Evolutionary conservation across 116 monocot genomes (phyloP).

Genomic region (Phalaenopsis hybrid): DNA sequence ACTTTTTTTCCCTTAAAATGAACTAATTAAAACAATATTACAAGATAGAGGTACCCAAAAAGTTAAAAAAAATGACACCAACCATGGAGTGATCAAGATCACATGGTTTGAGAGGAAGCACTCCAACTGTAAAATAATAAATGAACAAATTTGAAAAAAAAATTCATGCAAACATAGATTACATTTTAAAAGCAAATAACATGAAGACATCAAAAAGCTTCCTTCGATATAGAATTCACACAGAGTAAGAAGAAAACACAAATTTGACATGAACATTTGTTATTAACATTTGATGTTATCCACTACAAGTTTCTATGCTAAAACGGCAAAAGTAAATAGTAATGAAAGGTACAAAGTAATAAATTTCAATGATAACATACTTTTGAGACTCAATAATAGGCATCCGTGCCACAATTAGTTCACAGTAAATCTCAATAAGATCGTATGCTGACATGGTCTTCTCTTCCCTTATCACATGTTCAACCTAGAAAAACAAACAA

Average conservation of each 20-base stretch:
- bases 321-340: neutral
- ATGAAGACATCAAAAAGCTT: neutral
- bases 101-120: too few relatives aligned
- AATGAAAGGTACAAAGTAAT: neutral
- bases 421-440: conserved; percentile 72
- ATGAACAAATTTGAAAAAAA: too few relatives aligned
- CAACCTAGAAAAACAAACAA: conserved; percentile 57
- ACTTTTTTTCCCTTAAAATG: too few relatives aligned
- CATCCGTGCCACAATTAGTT: conserved; percentile 65
- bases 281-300: too few relatives aligned
- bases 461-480: conserved; percentile 90
- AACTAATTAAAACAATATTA: too few relatives aligned
- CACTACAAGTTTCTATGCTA: neutral
- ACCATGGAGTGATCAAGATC: too few relatives aligned
- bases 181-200: too few relatives aligned
- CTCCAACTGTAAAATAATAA: too few relatives aligned
- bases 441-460: conserved; percentile 82
- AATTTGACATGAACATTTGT: too few relatives aligned
- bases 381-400: conserved; percentile 73
- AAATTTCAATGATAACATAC: conserved; percentile 30
- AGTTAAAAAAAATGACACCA: too few relatives aligned
- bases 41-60: too few relatives aligned
- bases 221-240: neutral
- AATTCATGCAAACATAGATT: too few relatives aligned
- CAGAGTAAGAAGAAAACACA: neutral